Evolutionary conservation across 2,329 filamentous ascomycete species (phyloP), one percentile per base, ranked within the genome.

Genomic region (Cladosporium austrohemisphaericum): DNA sequence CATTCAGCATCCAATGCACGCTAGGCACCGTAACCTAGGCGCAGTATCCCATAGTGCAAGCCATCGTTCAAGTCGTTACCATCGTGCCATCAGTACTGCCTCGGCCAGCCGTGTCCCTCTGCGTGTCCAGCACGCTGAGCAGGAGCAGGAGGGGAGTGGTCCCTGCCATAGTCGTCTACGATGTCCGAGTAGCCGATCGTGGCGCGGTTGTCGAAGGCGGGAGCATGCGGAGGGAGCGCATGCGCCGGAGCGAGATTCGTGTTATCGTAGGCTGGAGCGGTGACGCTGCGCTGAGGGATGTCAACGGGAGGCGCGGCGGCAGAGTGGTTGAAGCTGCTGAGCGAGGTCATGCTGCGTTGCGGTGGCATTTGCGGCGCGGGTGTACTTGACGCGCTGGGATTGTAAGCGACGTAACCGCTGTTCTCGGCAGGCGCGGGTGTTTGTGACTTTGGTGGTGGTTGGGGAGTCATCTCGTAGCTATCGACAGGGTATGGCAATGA

Each of bases 401-500:
- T 65, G 62, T 66, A 68, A 13, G 65, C 60, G 5, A 61, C 53
- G 46, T 65, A 67, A 28, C 55, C 55, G 26, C 56, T 54, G 32
- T 44, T 48, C 16, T 49, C 47, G 7, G 51, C 23, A 16, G 54
- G 49, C 16, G 32, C 13, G 26, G 50, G 52, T 8, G 54, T 48
- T 23, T 57, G 41, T 5, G 50, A 46, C 16, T 46, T 43, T 11
- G 40, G 46, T n/a, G 18, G 41, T 23, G 36, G 41, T 35, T 59
- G 52, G 3, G 53, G 11, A 18, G 52, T 59, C 64, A 67, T 65
- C 51, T 67, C 64, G 49, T 65, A 66, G 55, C 59, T 61, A 20
- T 65, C 49, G 19, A 47, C 48, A 1, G 54, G 49, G 4, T 36
- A 43, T 4, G 47, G 52, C 28, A 28, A 44, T 19, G 44, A 33